These are phyloP conservation scores for Botrytis fragariae DNA, from an alignment of 2,329 filamentous ascomycete genomes.

Conservation along the genomic window DNA sequence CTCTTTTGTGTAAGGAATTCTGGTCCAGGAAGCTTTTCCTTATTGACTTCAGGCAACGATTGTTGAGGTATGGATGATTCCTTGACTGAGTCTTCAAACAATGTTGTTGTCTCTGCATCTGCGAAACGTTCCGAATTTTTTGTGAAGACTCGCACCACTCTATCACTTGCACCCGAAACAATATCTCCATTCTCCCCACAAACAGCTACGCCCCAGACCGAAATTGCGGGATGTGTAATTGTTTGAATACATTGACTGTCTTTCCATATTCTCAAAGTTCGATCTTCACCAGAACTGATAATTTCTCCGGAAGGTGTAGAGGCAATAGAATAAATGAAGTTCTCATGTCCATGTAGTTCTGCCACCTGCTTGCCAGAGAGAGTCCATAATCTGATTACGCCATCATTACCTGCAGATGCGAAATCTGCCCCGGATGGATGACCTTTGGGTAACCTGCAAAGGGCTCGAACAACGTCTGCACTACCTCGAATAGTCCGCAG, in stretches of 20 bases:
- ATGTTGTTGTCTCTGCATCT: constrained; percentile 61
- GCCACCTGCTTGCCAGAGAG: constrained; percentile 72
- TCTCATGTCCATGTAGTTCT: constrained; percentile 84
- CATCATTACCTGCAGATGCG: constrained; percentile 91
- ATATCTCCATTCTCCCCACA: constrained; percentile 84
- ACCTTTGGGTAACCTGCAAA: constrained; percentile 72
- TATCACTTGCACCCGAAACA: constrained; percentile 88
- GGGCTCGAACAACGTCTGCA: constrained; percentile 81
- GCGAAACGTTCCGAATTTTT: constrained; percentile 68
- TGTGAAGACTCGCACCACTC: constrained; percentile 80
- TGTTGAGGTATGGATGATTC: constrained; percentile 85
- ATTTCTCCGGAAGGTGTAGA: constrained; percentile 79
- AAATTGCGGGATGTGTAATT: constrained; percentile 95
- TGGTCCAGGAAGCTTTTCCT: constrained; percentile 84
- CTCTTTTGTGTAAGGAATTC: constrained; percentile 79
- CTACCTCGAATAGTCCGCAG: constrained; percentile 65
- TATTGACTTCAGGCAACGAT: constrained; percentile 79
- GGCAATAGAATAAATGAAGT: constrained; percentile 86
- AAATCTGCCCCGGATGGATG: constrained; percentile 87
- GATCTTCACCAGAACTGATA: constrained; percentile 88
- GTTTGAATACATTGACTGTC: constrained; percentile 83
- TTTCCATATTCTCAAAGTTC: constrained; percentile 88
- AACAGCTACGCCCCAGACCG: constrained; percentile 89
- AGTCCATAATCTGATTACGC: constrained; percentile 83
- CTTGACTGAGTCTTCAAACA: constrained; percentile 81